A percentile compares a stretch with the other conserved stretches of the same genome.
These are phyloP conservation scores for Talaromyces sp. DNA, from an alignment of 2,329 filamentous ascomycete genomes.

Conservation along the genomic window DNA sequence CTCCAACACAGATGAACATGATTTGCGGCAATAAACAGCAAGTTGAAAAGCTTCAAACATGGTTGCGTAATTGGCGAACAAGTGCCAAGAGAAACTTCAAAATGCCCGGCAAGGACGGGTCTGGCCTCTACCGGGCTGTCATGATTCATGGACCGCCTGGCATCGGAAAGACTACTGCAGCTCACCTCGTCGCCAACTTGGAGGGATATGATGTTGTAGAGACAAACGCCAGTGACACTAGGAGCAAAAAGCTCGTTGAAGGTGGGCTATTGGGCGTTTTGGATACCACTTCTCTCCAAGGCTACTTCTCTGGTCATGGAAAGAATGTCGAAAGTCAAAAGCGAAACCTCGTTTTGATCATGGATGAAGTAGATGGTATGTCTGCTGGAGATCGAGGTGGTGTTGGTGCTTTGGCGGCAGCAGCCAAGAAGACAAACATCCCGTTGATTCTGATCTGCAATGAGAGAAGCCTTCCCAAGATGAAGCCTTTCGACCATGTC, in stretches of 20 bases:
- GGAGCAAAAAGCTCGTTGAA: conserved; percentile 95
- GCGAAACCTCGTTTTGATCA: conserved; percentile 92
- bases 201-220: conserved; percentile 93
- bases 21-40: conserved; percentile 92
- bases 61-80: conserved; percentile 78
- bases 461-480: conserved; percentile 85
- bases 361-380: conserved; percentile 99
- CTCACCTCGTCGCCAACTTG: conserved; percentile 85
- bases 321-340: conserved; percentile 73
- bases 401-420: conserved; percentile 86
- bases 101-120: conserved; percentile 75
- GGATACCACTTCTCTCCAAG: conserved; percentile 86
- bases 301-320: conserved; percentile 81
- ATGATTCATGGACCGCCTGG: conserved; percentile 94
- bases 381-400: conserved; percentile 93
- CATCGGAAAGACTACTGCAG: conserved; percentile 95
- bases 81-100: conserved; percentile 76
- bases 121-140: conserved; percentile 77
- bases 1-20: conserved; percentile 74
- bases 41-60: conserved; percentile 83
- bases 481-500: conserved; percentile 92
- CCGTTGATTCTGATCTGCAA: conserved; percentile 98
- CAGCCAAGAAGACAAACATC: conserved; percentile 91
- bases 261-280: conserved; percentile 81
- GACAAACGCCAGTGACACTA: conserved; percentile 89